A percentile compares a stretch with the other conserved stretches of the same genome.
phyloP scores from a whole-genome alignment of 805 yeast genomes.

The Scheffersomyces amazonensis region DNA sequence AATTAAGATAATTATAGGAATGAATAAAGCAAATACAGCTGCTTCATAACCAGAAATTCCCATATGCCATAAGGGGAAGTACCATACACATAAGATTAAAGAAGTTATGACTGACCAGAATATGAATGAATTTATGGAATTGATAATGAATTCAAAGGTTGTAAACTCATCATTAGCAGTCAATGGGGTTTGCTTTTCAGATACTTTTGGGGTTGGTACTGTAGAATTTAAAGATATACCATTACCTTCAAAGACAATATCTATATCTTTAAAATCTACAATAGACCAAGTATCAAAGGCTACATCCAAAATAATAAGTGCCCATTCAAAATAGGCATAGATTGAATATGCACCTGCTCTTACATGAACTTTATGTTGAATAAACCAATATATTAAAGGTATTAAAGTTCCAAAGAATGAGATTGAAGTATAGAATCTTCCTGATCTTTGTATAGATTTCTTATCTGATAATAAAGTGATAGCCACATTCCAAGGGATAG shows the following conservation, averaged over 20 bases:
- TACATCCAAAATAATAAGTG: slow-evolving; percentile 77
- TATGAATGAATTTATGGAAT: slow-evolving; percentile 63
- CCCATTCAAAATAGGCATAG: slow-evolving; percentile 95
- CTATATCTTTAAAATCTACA: slow-evolving; percentile 64
- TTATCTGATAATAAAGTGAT: slow-evolving; percentile 52
- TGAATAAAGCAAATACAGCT: slow-evolving; percentile 47
- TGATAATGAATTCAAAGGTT: slow-evolving; percentile 36
- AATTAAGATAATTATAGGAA: slow-evolving; percentile 57
- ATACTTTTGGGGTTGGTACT: slow-evolving; percentile 6
- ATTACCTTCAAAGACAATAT: slow-evolving; percentile 38
- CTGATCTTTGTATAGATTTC: slow-evolving; percentile 44
- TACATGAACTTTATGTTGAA: slow-evolving; percentile 87
- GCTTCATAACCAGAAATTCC: slow-evolving; percentile 95
- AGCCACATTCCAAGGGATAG: slow-evolving; percentile 85
- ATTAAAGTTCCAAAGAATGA: slow-evolving; percentile 70
- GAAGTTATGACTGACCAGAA: slow-evolving; percentile 87
- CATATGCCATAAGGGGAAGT: slow-evolving; percentile 97
- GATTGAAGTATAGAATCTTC: slow-evolving; percentile 50
- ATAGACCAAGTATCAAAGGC: slow-evolving; percentile 81
- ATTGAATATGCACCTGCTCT: slow-evolving; percentile 93
- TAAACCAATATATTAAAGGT: slow-evolving; percentile 84
- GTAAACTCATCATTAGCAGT: slow-evolving; percentile 26
- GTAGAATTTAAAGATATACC: slow-evolving; percentile 19
- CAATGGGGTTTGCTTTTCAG: not conserved
- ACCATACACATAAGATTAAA: slow-evolving; percentile 86